Base-by-base conservation (phyloP, 768 basidiomycete genomes). In the Clathrus columnatus region DNA sequence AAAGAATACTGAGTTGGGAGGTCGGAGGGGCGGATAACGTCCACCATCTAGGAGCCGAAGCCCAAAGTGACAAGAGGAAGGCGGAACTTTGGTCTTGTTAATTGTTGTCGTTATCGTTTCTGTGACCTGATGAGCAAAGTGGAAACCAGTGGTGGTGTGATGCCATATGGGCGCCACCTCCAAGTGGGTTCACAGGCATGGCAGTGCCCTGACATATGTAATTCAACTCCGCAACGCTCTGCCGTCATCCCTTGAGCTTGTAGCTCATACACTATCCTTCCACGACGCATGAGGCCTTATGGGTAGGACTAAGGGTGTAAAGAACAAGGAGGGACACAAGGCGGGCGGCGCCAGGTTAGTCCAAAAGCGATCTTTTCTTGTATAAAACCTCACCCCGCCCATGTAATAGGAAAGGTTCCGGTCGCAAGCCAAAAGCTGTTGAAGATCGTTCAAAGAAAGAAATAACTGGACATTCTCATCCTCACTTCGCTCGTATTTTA, bases 21-120 rank as follows among this genome's bases (percentile, higher is more conserved):
- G 46, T 47, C 26, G 46, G 29, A n/a, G n/a, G 54, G 54, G 28
- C 48, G 46, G 54, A 55, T 45, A 11, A 55, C 54, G 54, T 55
- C 54, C 24, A 55, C 54, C 54, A 55, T 55, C 27, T n/a, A 20
- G n/a, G 53, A 55, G 54, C 54, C 54, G 54, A 55, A 36, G 54
- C 54, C 48, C 54, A 30, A 42, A 44, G 45, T 18, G 23, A 27
- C 16, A 20, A 18, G 29, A 18, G n/a, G 36, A 27, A 41, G 21
- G 17, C 21, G 21, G 10, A 48, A 54, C 11, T 44, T 30, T 11
- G 21, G 16, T 47, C 16, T 47, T 47, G 16, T 11, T 47, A 47
- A 14, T 7, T 17, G 18, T 36, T 16, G 24, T 23, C 7, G 51
- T 2, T 44, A 41, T n/a, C n/a, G n/a, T n/a, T n/a, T n/a, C n/a